phyloP scores from a whole-genome alignment of 2,329 filamentous ascomycete genomes.

The Fusarium sp. region DNA sequence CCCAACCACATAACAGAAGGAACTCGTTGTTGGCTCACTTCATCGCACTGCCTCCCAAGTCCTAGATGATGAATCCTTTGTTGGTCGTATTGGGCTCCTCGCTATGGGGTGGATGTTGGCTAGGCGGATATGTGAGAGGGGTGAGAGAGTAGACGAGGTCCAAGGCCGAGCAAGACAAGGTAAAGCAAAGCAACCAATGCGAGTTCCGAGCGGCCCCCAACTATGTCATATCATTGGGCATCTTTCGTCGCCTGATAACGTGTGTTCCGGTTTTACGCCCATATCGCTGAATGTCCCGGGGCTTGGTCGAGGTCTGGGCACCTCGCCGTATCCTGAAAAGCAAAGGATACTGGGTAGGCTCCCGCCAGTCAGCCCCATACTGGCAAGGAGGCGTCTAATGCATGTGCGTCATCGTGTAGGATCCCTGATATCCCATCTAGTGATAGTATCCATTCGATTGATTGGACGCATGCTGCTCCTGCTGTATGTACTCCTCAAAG shows the following conservation, averaged over 20 bases:
- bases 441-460: conserved; percentile 53
- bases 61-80: background rate
- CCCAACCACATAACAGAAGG: conserved; percentile 26
- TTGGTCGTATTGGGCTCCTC: background rate
- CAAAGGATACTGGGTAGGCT: conserved; percentile 20
- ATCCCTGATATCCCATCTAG: conserved; percentile 46
- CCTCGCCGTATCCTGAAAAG: conserved; percentile 22
- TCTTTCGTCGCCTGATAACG: conserved; percentile 5
- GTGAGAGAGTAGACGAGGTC: background rate
- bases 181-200: conserved; percentile 12
- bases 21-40: conserved; percentile 6
- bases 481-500: conserved; percentile 65
- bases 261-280: conserved; percentile 10
- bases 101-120: background rate
- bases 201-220: conserved; percentile 8
- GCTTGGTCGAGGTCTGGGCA: conserved; percentile 6
- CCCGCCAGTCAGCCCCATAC: conserved; percentile 1
- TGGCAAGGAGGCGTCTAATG: conserved; percentile 23
- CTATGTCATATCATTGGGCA: background rate
- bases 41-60: background rate
- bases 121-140: background rate
- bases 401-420: conserved; percentile 39
- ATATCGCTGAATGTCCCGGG: conserved; percentile 7
- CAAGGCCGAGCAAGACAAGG: conserved; percentile 9
- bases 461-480: conserved; percentile 45